phyloP scores from a whole-genome alignment of 2,329 filamentous ascomycete species.

The Emericellopsis cladophorae region DNA sequence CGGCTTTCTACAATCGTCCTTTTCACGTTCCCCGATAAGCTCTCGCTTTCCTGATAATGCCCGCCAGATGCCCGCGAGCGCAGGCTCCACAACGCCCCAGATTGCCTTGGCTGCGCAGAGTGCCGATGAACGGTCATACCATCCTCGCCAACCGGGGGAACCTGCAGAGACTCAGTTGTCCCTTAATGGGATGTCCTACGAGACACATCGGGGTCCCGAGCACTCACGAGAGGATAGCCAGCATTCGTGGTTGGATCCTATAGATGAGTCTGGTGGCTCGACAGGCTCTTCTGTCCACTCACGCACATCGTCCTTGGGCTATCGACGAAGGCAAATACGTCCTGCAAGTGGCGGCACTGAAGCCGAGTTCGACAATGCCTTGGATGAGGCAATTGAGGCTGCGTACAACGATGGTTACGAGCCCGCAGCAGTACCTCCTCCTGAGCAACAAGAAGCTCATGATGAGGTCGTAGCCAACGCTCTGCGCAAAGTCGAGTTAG shows the following conservation, averaged over 20 bases:
- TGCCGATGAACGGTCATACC: no score
- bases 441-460: conserved; percentile 29
- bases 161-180: background rate
- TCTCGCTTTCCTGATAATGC: conserved; percentile 1
- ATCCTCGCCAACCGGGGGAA: no score
- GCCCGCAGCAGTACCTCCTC: conserved; percentile 26
- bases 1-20: conserved; percentile 36
- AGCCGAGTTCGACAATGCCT: conserved; percentile 83
- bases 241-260: conserved; percentile 88
- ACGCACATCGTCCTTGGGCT: conserved; percentile 56
- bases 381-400: conserved; percentile 91
- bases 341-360: conserved; percentile 61
- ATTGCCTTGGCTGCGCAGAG: background rate
- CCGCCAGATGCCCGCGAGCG: conserved; percentile 9
- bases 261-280: conserved; percentile 79
- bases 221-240: conserved; percentile 53
- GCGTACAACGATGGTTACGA: conserved; percentile 90
- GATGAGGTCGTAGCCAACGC: conserved; percentile 39
- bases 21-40: conserved; percentile 35
- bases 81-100: background rate
- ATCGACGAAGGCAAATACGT: conserved; percentile 58
- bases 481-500: conserved; percentile 56
- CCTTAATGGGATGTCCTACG: no score
- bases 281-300: conserved; percentile 72
- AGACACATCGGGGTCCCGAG: conserved; percentile 4